Evolutionary conservation across 768 basidiomycete species (phyloP), one percentile per base, ranked within the genome.

Genomic region (Favolaschia claudopus): DNA sequence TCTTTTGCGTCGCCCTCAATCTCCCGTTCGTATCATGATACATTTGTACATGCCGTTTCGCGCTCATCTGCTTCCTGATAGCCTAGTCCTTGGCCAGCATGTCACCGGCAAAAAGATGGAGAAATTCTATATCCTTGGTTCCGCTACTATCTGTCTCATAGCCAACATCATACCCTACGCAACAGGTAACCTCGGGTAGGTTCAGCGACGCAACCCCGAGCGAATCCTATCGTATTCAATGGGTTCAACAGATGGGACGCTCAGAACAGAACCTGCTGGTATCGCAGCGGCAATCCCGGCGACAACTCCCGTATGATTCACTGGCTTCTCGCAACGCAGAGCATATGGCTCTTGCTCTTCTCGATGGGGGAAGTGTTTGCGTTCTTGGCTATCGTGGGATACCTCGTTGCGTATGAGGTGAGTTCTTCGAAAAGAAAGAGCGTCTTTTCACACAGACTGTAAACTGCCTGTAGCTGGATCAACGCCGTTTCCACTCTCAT

Each of bases 71-170:
- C 12, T 10, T 13, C 8, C 19, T 4, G 8, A 14, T 39, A 56
- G 53, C n/a, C 24, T 62, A 47, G 53, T 62, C 7, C 5, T 62
- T 17, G 54, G 55, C 7, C 47, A 50, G 19, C 37, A 19, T 7
- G 44, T 60, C 15, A 60, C 53, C 33, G 58, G 47, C 19, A 27
- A 51, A 31, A 48, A 38, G 24, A 62, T 62, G 55, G 60, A 57
- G 25, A 50, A 44, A 19, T 62, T 45, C 17, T 62, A 62, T 45
- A 24, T 62, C 17, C 2, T 34, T 8, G 48, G 33, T 3, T 40
- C 17, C 14, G 19, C 44, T 15, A 8, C 36, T 3, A 7, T 57
- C 1, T 13, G 38, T 9, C 20, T 52, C 9, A 47, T 36, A 0
- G 50, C 39, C n/a, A 58, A 48, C 8, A 24, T 51, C 15, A 38